Conservation (phyloP, 495 filamentous ascomycete genomes). For the Neurospora sp. region DNA sequence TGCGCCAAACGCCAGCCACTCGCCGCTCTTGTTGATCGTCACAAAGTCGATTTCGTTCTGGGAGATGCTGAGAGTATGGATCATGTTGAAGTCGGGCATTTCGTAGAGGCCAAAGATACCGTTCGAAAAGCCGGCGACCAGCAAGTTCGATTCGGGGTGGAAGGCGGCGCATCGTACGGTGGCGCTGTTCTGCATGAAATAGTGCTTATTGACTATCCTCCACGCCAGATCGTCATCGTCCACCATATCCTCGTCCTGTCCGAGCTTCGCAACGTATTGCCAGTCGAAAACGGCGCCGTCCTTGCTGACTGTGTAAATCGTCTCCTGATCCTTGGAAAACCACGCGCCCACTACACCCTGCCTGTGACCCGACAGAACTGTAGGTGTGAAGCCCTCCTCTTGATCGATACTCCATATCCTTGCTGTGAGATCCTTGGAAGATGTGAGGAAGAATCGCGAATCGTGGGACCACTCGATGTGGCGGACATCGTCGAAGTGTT, state of each 20-base stretch:
- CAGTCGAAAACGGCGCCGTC: slow-evolving; percentile 50
- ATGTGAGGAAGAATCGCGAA: slow-evolving; percentile 84
- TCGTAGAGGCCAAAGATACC: slow-evolving; percentile 91
- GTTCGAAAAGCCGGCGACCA: slow-evolving; percentile 90
- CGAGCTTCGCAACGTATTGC: slow-evolving; percentile 52
- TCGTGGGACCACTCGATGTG: slow-evolving; percentile 90
- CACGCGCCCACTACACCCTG: slow-evolving; percentile 80
- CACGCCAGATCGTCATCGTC: slow-evolving; percentile 55
- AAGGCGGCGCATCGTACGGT: slow-evolving; percentile 82
- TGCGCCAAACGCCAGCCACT: slow-evolving; percentile 97
- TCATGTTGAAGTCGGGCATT: slow-evolving; percentile 91
- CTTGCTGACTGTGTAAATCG: slow-evolving; percentile 48
- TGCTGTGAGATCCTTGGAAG: slow-evolving; percentile 84
- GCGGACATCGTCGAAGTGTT: slow-evolving; percentile 78
- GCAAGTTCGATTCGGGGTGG: slow-evolving; percentile 72
- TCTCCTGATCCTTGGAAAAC: slow-evolving; percentile 88
- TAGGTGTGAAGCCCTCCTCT: slow-evolving; percentile 81
- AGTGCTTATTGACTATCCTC: slow-evolving; percentile 80
- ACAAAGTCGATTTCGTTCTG: slow-evolving; percentile 93
- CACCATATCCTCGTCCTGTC: slow-evolving; percentile 50
- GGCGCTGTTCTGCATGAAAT: slow-evolving; percentile 83
- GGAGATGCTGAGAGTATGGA: slow-evolving; percentile 85
- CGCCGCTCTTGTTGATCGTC: slow-evolving; percentile 82
- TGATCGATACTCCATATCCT: slow-evolving; percentile 88
- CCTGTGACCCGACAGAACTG: slow-evolving; percentile 78